These are phyloP conservation scores for Candida gigantensis DNA, from an alignment of 1,139 yeast genomes.

Conservation along the genomic window DNA sequence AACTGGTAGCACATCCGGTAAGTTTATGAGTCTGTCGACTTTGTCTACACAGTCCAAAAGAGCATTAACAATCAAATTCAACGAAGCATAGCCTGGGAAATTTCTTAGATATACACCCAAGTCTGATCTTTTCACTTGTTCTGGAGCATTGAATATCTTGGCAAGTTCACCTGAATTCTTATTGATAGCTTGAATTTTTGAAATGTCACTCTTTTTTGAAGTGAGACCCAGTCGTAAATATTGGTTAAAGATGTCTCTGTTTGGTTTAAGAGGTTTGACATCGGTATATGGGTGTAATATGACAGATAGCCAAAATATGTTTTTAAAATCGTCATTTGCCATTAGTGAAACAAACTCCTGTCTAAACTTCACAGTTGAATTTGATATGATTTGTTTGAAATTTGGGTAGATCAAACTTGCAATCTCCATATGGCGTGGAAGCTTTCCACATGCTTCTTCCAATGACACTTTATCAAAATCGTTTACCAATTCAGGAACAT, in stretches of 20 bases:
- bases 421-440: conserved; percentile 21
- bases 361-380: conserved; percentile 8
- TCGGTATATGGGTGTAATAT: conserved; percentile 49
- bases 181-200: conserved; percentile 45
- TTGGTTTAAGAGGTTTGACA: conserved; percentile 9
- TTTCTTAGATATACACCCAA: conserved; percentile 61
- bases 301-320: conserved; percentile 49
- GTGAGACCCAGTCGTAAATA: conserved; percentile 71
- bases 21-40: conserved; percentile 5
- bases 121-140: conserved; percentile 48
- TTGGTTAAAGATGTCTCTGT: conserved; percentile 10
- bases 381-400: conserved; percentile 17
- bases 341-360: conserved; percentile 14
- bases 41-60: conserved; percentile 24
- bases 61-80: conserved; percentile 39
- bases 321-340: conserved; percentile 24
- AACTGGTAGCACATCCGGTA: conserved; percentile 14
- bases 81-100: conserved; percentile 53
- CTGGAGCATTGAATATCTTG: conserved; percentile 22
- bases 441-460: conserved; percentile 9
- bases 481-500: conserved; percentile 32
- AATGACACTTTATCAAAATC: conserved; percentile 18
- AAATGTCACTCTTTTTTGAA: conserved; percentile 59
- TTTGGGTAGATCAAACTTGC: conserved; percentile 24
- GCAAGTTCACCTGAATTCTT: conserved; percentile 19